Evolutionary conservation across 75 land plant species (phyloP).

Genomic region (Pinus taeda): DNA sequence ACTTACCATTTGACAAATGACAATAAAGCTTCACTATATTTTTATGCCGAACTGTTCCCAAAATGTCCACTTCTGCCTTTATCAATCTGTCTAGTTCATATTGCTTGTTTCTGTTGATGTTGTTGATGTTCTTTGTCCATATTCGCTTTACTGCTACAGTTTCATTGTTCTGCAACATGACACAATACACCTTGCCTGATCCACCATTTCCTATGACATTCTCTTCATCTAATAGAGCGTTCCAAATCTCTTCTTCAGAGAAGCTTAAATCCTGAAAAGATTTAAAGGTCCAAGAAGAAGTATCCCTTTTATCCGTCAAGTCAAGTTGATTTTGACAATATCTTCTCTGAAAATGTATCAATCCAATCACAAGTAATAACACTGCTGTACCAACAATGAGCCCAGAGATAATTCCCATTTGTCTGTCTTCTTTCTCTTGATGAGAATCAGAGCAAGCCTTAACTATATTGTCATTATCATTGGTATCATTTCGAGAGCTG

Average conservation of each 20-base stretch:
- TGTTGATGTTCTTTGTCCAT: slow-evolving; percentile 12
- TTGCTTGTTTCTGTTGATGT: slow-evolving; percentile 16
- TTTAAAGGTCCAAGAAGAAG: slow-evolving; percentile 54
- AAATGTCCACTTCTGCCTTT: slow-evolving; percentile 24
- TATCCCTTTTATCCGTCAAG: background rate
- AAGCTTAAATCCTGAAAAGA: slow-evolving; percentile 61
- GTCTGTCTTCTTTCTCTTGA: background rate
- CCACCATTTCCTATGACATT: slow-evolving; percentile 39
- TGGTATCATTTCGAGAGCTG: too few relatives aligned
- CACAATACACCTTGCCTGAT: slow-evolving; percentile 33
- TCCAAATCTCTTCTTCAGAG: slow-evolving; percentile 59
- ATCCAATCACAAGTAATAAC: background rate
- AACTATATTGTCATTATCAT: background rate
- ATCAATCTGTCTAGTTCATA: slow-evolving; percentile 15
- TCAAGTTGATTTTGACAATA: background rate
- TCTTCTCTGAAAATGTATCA: slow-evolving; percentile 8
- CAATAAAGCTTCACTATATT: slow-evolving; percentile 34
- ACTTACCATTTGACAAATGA: slow-evolving; percentile 22
- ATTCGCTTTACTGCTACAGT: slow-evolving; percentile 30
- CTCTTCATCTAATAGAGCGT: slow-evolving; percentile 10
- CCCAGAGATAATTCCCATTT: background rate
- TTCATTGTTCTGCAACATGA: slow-evolving; percentile 16
- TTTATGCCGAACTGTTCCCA: slow-evolving; percentile 34
- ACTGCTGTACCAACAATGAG: background rate
- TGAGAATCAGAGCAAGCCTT: background rate